These are phyloP conservation scores for Pachyrhizus erosus DNA, from an alignment of 306 rosid genomes.

Conservation along the genomic window DNA sequence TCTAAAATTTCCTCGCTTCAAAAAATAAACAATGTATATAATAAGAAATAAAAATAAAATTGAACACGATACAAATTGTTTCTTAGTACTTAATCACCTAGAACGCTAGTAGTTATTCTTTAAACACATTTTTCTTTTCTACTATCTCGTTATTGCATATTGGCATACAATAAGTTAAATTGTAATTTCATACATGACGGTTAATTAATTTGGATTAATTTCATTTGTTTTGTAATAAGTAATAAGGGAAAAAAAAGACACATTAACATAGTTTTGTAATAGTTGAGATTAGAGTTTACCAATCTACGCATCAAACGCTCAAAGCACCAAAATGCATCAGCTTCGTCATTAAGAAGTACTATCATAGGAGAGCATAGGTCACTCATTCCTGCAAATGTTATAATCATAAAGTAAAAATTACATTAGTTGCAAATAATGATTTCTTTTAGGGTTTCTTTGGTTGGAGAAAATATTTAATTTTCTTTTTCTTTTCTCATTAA, in stretches of 20 bases:
- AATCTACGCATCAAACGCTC: conserved; percentile 94
- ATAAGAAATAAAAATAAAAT: conserved; percentile 43
- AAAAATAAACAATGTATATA: conserved; percentile 41
- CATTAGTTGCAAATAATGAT: conserved; percentile 22
- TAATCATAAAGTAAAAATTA: conserved; percentile 28
- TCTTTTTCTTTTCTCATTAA: neutral
- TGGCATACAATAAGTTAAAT: neutral
- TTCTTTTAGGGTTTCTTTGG: neutral
- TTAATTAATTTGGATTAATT: neutral
- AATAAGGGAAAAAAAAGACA: neutral
- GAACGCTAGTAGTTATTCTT: neutral
- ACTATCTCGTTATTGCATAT: neutral
- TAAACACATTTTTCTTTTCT: neutral
- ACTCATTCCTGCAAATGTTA: conserved; percentile 81
- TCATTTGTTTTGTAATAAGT: neutral
- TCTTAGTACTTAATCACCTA: neutral
- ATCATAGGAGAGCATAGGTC: conserved; percentile 98
- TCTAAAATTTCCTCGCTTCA: conserved; percentile 95
- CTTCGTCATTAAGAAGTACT: conserved; percentile 91
- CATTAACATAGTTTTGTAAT: neutral
- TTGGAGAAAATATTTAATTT: neutral
- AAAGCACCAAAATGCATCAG: conserved; percentile 96
- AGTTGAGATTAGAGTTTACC: conserved; percentile 51
- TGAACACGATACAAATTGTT: neutral
- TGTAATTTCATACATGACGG: neutral